Conservation (phyloP, 345 rosid species). For the Linum lewisii region DNA sequence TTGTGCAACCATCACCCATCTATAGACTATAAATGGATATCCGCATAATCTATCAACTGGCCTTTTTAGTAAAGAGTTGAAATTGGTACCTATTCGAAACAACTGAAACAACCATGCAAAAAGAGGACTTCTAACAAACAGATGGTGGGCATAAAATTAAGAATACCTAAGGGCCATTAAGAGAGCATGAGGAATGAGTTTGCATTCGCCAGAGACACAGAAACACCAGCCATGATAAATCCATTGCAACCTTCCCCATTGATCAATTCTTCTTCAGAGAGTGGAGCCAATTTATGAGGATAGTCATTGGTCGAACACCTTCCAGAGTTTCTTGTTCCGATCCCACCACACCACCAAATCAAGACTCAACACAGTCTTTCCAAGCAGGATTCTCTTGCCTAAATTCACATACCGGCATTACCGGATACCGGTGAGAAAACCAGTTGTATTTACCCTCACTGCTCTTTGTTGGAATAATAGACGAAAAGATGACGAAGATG, state of each 20-base stretch:
- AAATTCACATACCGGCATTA: conserved; percentile 9
- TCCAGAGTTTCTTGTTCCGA: background rate
- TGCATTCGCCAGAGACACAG: conserved; percentile 7
- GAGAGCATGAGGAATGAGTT: conserved; percentile 5
- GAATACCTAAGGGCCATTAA: conserved; percentile 6
- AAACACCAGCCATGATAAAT: conserved; percentile 8
- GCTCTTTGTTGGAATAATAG: background rate
- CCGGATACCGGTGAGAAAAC: conserved; percentile 3
- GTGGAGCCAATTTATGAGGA: conserved; percentile 7
- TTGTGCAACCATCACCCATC: too few species aligned
- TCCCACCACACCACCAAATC: conserved; percentile 9
- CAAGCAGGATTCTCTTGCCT: conserved; percentile 6
- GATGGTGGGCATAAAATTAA: background rate
- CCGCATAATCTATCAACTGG: too few species aligned
- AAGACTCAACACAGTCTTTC: conserved; percentile 1
- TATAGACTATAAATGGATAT: too few species aligned
- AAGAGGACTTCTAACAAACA: background rate
- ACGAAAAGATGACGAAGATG: background rate
- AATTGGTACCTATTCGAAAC: background rate
- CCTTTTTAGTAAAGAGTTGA: background rate
- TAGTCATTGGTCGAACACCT: conserved; percentile 6
- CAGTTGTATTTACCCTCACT: conserved; percentile 1
- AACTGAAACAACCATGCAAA: background rate
- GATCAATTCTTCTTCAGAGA: conserved; percentile 9
- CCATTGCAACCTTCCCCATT: conserved; percentile 5